These are phyloP conservation scores for Phytophthora tentaculata DNA, from an alignment of 352 stramenopile genomes.

Conservation along the genomic window DNA sequence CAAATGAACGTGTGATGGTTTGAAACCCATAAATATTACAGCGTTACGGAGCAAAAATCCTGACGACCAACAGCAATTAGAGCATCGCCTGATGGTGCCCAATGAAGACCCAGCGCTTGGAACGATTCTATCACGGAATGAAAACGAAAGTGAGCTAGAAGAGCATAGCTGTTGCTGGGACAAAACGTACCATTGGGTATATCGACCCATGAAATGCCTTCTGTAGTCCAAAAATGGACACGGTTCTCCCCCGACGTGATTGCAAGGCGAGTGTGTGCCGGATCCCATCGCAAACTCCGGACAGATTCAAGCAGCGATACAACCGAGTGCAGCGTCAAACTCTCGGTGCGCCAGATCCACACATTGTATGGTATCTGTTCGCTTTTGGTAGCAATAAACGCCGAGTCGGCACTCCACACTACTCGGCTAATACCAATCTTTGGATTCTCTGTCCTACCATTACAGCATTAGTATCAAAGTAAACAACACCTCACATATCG, in stretches of 20 bases:
- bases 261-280: constrained; percentile 49
- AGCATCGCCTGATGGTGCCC: constrained; percentile 57
- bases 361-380: constrained; percentile 87
- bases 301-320: constrained; percentile 72
- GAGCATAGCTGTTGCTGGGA: not conserved
- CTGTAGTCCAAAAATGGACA: constrained; percentile 72
- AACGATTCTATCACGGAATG: constrained; percentile 53
- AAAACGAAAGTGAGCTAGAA: not conserved
- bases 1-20: constrained; percentile 38
- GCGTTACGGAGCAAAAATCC: constrained; percentile 71
- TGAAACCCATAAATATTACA: too few relatives aligned
- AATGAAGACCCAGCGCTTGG: constrained; percentile 71
- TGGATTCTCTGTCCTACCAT: constrained; percentile 65
- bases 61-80: constrained; percentile 64
- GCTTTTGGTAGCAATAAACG: constrained; percentile 78
- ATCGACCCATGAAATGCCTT: constrained; percentile 77
- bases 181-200: constrained; percentile 53
- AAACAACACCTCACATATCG: not conserved
- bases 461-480: constrained; percentile 2
- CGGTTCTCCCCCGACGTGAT: constrained; percentile 67
- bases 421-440: constrained; percentile 75
- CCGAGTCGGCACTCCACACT: constrained; percentile 71
- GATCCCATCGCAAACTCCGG: constrained; percentile 72
- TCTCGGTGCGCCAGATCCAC: constrained; percentile 85
- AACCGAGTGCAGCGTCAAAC: constrained; percentile 67